Percentiles rank a stretch among this genome's conserved stretches.
Conservation (phyloP, 2,329 filamentous ascomycete species). For the Verruconis gallopava region DNA sequence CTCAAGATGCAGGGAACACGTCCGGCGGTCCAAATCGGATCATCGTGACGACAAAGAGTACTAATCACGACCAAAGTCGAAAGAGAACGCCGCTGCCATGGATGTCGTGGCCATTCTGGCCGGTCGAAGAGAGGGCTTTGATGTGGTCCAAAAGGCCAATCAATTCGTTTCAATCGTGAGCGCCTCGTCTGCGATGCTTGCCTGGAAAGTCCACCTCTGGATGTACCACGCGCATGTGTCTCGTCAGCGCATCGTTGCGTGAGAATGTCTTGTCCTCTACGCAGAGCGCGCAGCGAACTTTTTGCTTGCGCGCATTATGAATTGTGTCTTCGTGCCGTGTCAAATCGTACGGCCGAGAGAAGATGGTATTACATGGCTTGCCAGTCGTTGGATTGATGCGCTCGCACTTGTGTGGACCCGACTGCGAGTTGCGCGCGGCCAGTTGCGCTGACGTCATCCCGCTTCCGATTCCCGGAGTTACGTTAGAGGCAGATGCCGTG, state of each 20-base stretch:
- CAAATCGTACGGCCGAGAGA: conserved; percentile 90
- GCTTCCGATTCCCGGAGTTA: conserved; percentile 16
- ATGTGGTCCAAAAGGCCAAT: too few relatives aligned
- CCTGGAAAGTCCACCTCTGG: conserved; percentile 76
- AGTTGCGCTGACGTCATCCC: conserved; percentile 42
- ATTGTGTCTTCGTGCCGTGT: conserved; percentile 96
- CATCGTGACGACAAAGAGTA: too few relatives aligned
- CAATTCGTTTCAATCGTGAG: conserved; percentile 9
- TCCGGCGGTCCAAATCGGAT: too few relatives aligned
- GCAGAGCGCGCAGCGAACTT: conserved; percentile 85
- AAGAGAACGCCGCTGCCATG: too few relatives aligned
- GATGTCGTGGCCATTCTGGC: too few relatives aligned
- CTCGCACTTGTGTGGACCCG: conserved; percentile 85
- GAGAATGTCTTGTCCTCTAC: conserved; percentile 97
- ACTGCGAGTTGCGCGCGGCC: conserved; percentile 64
- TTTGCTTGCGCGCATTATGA: conserved; percentile 87
- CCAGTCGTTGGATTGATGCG: conserved; percentile 89
- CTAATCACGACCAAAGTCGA: too few relatives aligned
- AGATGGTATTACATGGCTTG: conserved; percentile 85
- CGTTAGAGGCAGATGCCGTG: conserved; percentile 14
- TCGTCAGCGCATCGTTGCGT: conserved; percentile 81
- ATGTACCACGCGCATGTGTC: conserved; percentile 90
- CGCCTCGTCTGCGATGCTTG: conserved; percentile 37
- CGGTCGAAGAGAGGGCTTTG: too few relatives aligned
- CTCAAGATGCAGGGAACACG: too few relatives aligned